Percentiles rank a stretch among this genome's conserved stretches.
Conservation (phyloP, 73 alveolate genomes). For the Paramecium primaurelia region DNA sequence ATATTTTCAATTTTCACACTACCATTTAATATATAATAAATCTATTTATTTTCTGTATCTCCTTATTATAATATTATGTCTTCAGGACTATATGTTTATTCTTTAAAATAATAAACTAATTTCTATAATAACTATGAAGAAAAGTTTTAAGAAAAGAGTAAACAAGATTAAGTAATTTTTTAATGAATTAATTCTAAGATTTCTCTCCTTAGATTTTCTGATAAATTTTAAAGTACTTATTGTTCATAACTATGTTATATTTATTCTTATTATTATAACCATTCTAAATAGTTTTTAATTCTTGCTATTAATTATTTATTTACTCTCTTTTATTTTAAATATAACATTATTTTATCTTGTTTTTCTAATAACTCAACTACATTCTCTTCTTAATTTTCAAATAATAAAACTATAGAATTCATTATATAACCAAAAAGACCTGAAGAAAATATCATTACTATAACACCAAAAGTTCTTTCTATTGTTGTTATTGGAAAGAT, state of each 20-base stretch:
- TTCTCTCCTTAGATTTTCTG: background rate
- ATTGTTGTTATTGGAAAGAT: constrained; percentile 77
- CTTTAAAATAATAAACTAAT: background rate
- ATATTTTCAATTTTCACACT: background rate
- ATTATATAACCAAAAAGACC: constrained; percentile 60
- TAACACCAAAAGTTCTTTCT: constrained; percentile 84
- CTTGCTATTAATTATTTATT: background rate
- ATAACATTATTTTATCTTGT: background rate
- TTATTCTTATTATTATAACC: background rate
- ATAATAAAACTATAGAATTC: constrained; percentile 39
- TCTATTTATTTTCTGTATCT: background rate
- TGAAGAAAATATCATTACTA: constrained; percentile 75
- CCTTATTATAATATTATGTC: background rate
- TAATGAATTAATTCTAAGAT: background rate
- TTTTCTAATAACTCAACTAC: background rate
- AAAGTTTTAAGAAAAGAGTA: background rate
- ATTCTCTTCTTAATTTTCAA: background rate
- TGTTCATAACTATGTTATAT: background rate
- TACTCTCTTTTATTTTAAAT: background rate
- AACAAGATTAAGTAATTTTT: background rate
- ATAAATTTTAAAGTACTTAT: background rate
- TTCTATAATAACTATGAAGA: background rate
- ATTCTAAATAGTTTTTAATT: background rate
- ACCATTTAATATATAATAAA: background rate
- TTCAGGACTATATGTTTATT: background rate